These are phyloP conservation scores for Malus orientalis DNA, from an alignment of 306 rosid species.

Conservation along the genomic window DNA sequence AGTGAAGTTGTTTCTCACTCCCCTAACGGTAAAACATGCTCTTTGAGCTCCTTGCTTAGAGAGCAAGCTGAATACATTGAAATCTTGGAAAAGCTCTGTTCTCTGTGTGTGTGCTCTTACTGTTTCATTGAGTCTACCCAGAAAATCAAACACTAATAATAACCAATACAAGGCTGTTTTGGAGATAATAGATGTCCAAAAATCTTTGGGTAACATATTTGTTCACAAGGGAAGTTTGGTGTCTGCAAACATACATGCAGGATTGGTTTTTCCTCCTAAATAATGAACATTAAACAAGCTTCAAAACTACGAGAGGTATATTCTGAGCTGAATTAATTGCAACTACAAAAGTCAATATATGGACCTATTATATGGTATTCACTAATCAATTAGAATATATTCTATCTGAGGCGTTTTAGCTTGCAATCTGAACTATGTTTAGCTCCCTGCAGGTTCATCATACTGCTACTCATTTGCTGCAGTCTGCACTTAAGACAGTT, in stretches of 20 bases:
- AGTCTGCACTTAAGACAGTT: conserved; percentile 77
- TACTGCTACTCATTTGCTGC: conserved; percentile 93
- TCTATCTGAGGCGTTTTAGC: not conserved
- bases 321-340: conserved; percentile 8
- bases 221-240: conserved; percentile 61
- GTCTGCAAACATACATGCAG: not conserved
- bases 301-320: not conserved
- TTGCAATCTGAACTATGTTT: conserved; percentile 14
- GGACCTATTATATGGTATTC: not conserved
- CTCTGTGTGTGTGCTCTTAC: too few species aligned
- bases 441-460: conserved; percentile 77
- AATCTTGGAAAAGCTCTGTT: too few species aligned
- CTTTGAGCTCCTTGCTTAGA: too few species aligned
- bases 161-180: conserved; percentile 51
- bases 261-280: not conserved
- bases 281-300: not conserved
- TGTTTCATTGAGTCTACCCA: too few species aligned
- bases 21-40: too few species aligned
- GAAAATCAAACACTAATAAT: too few species aligned
- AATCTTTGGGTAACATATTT: conserved; percentile 70
- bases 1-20: too few species aligned
- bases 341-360: conserved; percentile 2
- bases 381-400: not conserved
- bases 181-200: conserved; percentile 86
- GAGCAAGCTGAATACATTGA: too few species aligned